Conservation (phyloP, 352 stramenopile genomes). For the Pythium insidiosum region DNA sequence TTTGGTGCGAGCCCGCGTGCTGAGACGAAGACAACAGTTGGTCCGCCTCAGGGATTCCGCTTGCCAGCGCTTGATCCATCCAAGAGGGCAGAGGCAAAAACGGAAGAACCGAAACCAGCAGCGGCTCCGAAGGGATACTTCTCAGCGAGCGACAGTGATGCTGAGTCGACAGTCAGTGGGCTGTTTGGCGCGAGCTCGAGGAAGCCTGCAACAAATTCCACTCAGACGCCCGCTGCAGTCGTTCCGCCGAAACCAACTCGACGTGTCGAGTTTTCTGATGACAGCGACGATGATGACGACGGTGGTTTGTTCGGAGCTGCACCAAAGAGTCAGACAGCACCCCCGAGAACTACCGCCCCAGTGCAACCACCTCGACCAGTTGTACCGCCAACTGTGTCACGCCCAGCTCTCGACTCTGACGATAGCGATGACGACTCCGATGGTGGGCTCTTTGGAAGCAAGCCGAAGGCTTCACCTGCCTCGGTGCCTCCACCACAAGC, state of each 20-base stretch:
- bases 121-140: constrained; percentile 8
- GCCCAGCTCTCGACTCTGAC: constrained; percentile 7
- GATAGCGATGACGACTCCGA: constrained; percentile 25
- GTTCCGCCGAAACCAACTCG: constrained; percentile 7
- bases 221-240: background rate
- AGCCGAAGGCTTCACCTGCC: constrained; percentile 7
- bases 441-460: constrained; percentile 33
- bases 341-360: background rate
- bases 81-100: background rate
- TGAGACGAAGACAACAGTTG: background rate
- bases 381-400: too few relatives aligned
- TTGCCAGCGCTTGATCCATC: constrained; percentile 10
- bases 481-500: constrained; percentile 6
- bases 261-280: constrained; percentile 37
- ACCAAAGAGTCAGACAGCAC: constrained; percentile 8
- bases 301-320: constrained; percentile 38
- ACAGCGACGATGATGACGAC: constrained; percentile 18
- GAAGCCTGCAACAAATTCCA: constrained; percentile 7
- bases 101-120: background rate
- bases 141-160: constrained; percentile 37
- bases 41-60: constrained; percentile 21
- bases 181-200: constrained; percentile 36
- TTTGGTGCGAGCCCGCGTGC: constrained; percentile 10
- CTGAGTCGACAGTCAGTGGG: constrained; percentile 36
- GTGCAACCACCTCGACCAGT: too few relatives aligned